Evolutionary conservation across 768 basidiomycete genomes (phyloP).

Genomic region (Trametes meyenii): DNA sequence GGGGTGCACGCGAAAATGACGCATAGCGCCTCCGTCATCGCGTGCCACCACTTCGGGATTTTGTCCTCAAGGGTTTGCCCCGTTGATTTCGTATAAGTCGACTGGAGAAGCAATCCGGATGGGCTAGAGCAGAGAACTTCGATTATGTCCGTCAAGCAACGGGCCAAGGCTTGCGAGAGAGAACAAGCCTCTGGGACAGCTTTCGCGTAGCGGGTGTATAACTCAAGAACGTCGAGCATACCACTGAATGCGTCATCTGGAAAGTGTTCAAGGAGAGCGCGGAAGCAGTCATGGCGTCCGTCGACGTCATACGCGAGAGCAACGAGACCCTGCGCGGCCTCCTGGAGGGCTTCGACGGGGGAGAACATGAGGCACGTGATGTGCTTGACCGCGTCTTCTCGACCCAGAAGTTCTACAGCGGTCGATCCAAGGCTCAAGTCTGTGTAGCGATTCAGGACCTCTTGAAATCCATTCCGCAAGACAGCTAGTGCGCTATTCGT

Average conservation of each 20-base stretch:
- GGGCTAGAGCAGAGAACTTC: slow-evolving; percentile 80
- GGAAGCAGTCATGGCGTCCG: slow-evolving; percentile 84
- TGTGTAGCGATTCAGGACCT: slow-evolving; percentile 63
- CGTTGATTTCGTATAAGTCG: slow-evolving; percentile 52
- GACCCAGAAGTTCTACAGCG: slow-evolving; percentile 56
- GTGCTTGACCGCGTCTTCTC: slow-evolving; percentile 58
- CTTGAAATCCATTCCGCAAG: slow-evolving; percentile 65
- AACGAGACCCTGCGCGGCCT: slow-evolving; percentile 76
- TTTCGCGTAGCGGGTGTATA: slow-evolving; percentile 64
- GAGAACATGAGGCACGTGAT: slow-evolving; percentile 77
- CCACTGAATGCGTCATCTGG: slow-evolving; percentile 72
- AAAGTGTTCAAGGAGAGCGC: slow-evolving; percentile 69
- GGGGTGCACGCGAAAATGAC: slow-evolving; percentile 87
- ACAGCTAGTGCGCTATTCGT: slow-evolving; percentile 63
- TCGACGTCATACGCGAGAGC: slow-evolving; percentile 90
- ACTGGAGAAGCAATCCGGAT: slow-evolving; percentile 68
- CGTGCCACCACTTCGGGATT: slow-evolving; percentile 75
- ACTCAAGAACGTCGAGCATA: slow-evolving; percentile 65
- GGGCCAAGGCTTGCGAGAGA: slow-evolving; percentile 87
- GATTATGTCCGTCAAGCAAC: slow-evolving; percentile 90
- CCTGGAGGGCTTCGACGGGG: slow-evolving; percentile 73
- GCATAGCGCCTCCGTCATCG: slow-evolving; percentile 78
- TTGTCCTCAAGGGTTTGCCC: slow-evolving; percentile 50
- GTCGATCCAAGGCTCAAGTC: slow-evolving; percentile 58
- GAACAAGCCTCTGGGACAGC: slow-evolving; percentile 83